These are phyloP conservation scores for Pseudogymnoascus sp. DNA, from an alignment of 2,329 filamentous ascomycete species.

Conservation along the genomic window DNA sequence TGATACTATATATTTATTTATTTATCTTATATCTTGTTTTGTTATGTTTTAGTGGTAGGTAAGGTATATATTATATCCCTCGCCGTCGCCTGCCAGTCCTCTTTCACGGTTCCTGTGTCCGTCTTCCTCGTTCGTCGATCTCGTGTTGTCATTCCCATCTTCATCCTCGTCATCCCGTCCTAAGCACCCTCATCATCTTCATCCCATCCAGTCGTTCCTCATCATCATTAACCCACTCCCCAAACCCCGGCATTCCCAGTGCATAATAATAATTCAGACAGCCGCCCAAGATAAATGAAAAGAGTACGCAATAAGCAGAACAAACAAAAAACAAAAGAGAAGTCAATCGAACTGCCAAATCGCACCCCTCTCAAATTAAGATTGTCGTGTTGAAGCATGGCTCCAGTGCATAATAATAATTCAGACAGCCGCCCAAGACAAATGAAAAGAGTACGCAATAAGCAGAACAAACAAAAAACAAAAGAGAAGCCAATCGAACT, in stretches of 20 bases:
- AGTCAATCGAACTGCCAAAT: background rate
- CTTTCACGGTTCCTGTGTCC: background rate
- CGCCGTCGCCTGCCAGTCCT: background rate
- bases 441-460: background rate
- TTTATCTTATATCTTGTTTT: background rate
- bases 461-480: background rate
- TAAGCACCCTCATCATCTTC: background rate
- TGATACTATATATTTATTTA: background rate
- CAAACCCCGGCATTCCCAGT: background rate
- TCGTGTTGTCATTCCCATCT: background rate
- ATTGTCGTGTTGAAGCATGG: background rate
- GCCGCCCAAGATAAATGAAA: background rate
- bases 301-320: background rate
- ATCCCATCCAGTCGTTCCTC: background rate
- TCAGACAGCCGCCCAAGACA: conserved; percentile 1
- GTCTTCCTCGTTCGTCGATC: background rate
- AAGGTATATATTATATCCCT: background rate
- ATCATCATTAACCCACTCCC: background rate
- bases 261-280: background rate
- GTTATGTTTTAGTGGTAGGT: background rate
- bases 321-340: background rate
- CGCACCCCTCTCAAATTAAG: background rate
- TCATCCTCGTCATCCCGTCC: background rate
- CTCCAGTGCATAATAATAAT: background rate
- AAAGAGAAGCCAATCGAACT: background rate